A percentile compares a stretch with the other conserved stretches of the same genome.
These are phyloP conservation scores for Lasiodiplodia hormozganensis DNA, from an alignment of 2,329 filamentous ascomycete genomes.

Conservation along the genomic window DNA sequence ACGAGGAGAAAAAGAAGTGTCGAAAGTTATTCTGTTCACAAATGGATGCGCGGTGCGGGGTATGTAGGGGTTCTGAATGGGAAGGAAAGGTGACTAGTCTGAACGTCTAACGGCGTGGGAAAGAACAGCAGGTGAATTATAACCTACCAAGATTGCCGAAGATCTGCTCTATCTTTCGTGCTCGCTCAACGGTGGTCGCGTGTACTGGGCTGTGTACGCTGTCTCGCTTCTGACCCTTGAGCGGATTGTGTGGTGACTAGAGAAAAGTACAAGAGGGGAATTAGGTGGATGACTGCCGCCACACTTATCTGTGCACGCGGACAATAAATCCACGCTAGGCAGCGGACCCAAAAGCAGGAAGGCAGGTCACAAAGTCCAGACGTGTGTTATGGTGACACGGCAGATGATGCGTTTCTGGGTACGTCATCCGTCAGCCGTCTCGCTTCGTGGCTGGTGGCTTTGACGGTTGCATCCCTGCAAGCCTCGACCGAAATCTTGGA, in stretches of 20 bases:
- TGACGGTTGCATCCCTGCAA: conserved; percentile 19
- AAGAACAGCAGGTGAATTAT: not conserved
- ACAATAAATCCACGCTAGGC: not conserved
- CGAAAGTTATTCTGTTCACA: not conserved
- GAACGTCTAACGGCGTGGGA: not conserved
- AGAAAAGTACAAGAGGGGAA: conserved; percentile 3
- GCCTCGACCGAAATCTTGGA: conserved; percentile 19
- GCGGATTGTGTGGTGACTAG: conserved; percentile 1
- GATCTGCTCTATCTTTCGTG: conserved; percentile 10
- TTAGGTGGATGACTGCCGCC: conserved; percentile 19
- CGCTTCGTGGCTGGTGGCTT: conserved; percentile 23
- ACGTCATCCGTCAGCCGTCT: conserved; percentile 27
- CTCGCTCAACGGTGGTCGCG: conserved; percentile 17
- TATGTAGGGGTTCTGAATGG: not conserved
- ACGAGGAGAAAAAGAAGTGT: not conserved
- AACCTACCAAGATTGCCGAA: conserved; percentile 1
- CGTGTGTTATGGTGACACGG: conserved; percentile 11
- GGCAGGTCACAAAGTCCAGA: conserved; percentile 19
- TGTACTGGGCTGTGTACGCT: conserved; percentile 4
- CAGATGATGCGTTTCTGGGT: conserved; percentile 21
- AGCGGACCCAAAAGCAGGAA: not conserved
- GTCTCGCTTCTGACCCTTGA: conserved; percentile 20
- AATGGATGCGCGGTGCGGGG: not conserved
- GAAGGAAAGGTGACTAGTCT: not conserved
- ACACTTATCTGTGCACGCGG: conserved; percentile 21